Conservation (phyloP, 495 filamentous ascomycete genomes). For the Tuber magnatum region DNA sequence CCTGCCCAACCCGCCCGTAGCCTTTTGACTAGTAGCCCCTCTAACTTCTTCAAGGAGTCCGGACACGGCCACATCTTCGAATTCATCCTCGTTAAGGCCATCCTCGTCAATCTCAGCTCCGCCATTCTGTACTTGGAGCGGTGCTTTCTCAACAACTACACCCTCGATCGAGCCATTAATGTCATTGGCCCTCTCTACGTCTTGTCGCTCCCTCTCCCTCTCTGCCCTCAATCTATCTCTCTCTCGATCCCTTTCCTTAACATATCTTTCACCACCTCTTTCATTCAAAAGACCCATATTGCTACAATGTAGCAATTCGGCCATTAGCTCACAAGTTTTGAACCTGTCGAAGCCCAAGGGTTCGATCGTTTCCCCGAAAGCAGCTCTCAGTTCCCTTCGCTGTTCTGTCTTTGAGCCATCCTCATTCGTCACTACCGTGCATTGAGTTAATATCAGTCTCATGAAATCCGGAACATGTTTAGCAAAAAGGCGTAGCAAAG, state of each 20-base stretch:
- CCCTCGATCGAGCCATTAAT: constrained; percentile 33
- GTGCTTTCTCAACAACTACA: constrained; percentile 46
- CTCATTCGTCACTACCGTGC: constrained; percentile 55
- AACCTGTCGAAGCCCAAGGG: constrained; percentile 95
- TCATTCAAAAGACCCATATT: constrained; percentile 98
- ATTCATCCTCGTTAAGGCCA: constrained; percentile 64
- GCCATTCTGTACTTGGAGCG: constrained; percentile 64
- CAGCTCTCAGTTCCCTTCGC: constrained; percentile 63
- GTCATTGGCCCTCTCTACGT: constrained; percentile 22
- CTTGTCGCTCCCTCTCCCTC: constrained; percentile 45
- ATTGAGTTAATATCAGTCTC: constrained; percentile 61
- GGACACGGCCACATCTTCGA: constrained; percentile 70
- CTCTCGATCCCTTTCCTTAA: constrained; percentile 71
- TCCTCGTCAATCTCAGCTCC: constrained; percentile 49
- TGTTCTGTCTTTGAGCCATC: constrained; percentile 55
- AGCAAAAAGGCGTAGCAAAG: constrained; percentile 83
- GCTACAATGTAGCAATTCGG: constrained; percentile 93
- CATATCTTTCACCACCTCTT: constrained; percentile 78
- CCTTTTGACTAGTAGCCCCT: constrained; percentile 6
- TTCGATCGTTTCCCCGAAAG: constrained; percentile 86
- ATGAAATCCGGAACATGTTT: constrained; percentile 92
- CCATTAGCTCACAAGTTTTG: constrained; percentile 99
- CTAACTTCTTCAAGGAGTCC: constrained; percentile 34
- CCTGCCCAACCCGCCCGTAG: not conserved
- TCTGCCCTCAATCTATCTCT: constrained; percentile 69